Percentiles rank a stretch among this genome's conserved stretches.
phyloP scores from a whole-genome alignment of 352 stramenopile species.

The Globisporangium middletonii region DNA sequence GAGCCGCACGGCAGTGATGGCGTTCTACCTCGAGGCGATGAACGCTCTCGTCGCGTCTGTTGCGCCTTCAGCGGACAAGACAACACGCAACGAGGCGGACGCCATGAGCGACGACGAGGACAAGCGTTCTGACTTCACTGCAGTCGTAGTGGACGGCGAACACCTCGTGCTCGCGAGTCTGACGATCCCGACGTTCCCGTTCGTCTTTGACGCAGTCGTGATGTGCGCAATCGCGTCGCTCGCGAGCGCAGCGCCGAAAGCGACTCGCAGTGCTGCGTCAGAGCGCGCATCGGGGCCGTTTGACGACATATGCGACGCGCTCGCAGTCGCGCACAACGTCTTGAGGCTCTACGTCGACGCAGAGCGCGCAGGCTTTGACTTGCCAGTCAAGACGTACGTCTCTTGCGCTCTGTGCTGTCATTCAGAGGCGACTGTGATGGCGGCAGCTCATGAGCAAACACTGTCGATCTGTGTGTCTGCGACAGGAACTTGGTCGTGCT shows the following conservation, averaged over 20 bases:
- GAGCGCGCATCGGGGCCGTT: conserved; percentile 25
- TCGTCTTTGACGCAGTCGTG: conserved; percentile 50
- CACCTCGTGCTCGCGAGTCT: conserved; percentile 61
- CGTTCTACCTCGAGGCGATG: conserved; percentile 48
- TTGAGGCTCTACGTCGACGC: conserved; percentile 43
- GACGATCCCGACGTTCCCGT: conserved; percentile 53
- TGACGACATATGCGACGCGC: conserved; percentile 25
- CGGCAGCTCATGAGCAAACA: background rate
- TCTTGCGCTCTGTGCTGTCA: background rate
- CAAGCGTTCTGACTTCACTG: conserved; percentile 1
- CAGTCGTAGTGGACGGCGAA: conserved; percentile 35
- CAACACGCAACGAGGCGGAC: conserved; percentile 15
- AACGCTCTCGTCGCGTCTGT: conserved; percentile 26
- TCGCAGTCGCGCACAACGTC: conserved; percentile 34
- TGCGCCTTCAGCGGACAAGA: background rate
- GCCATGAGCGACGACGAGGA: conserved; percentile 19
- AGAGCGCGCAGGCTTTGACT: conserved; percentile 42
- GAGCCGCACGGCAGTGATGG: conserved; percentile 23
- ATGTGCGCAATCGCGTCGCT: conserved; percentile 48
- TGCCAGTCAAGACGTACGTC: conserved; percentile 39
- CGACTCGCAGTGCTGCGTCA: conserved; percentile 5
- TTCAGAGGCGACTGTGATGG: background rate
- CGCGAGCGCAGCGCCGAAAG: conserved; percentile 28
- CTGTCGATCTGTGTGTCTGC: background rate
- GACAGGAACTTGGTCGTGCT: conserved; percentile 36